Evolutionary conservation across 768 basidiomycete species (phyloP), one percentile per base, ranked within the genome.

Genomic region (Trametes villosa): DNA sequence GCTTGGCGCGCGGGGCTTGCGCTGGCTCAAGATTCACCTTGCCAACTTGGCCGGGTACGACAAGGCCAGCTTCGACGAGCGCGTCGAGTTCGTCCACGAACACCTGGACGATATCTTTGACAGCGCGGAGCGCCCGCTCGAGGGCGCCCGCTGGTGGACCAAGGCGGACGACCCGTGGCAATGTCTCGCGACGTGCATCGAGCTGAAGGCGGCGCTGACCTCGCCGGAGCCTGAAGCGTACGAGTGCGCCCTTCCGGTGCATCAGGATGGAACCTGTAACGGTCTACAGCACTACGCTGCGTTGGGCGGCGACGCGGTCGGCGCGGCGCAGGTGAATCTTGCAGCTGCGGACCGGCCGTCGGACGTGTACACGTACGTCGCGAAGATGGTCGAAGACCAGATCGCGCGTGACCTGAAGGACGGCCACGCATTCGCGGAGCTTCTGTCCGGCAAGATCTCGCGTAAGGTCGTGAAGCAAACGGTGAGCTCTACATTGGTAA

Each of bases 241-340:
- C 74, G 75, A 80, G 68, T 93, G 88, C 3, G 74, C 77, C 18
- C 80, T 97, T n/a, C 97, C 97, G 0, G 84, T 98, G 7, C 97
- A 99, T 71, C 96, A 98, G 74, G 97, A 99, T 65, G 96, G 97
- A 3, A 98, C 97, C 0, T 99, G 97, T 68, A 99, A 99, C 67
- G 97, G 96, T 27, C 80, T 99, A 64, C 97, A 99, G 76, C 96
- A 99, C 73, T 99, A 99, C 69, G 97, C 97, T 7, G 97, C 97
- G 0, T 85, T 99, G 4, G 97, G 97, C 44, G 96, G 97, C 6
- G 97, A 98, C 70, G 79, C 81, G 13, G 80, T 83, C 33, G 97
- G 97, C 59, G 97, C 97, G 1, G 78, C 79, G 59, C 96, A 98
- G 70, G 97, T 99, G 70, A 99, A 99, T 71, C 79, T 99, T 51